phyloP scores from a whole-genome alignment of 768 basidiomycete genomes.

The Leccinum pellstonianum region DNA sequence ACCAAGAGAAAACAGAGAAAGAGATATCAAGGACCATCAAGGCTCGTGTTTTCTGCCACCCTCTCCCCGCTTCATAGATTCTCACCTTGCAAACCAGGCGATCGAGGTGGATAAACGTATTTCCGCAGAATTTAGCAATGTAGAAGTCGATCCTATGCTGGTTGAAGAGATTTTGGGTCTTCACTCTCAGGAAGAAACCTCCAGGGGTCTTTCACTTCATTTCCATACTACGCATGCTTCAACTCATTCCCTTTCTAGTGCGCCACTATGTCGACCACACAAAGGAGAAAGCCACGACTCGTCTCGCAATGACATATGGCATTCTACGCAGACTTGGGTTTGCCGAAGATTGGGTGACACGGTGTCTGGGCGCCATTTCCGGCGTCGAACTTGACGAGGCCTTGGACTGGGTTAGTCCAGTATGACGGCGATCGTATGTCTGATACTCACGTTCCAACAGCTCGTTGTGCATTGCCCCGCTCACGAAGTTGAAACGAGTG shows the following conservation, averaged over 20 bases:
- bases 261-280: slow-evolving; percentile 42
- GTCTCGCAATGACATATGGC: slow-evolving; percentile 79
- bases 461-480: slow-evolving; percentile 63
- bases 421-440: not conserved
- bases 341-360: slow-evolving; percentile 59
- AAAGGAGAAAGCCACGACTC: slow-evolving; percentile 68
- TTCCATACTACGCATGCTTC: not conserved
- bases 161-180: slow-evolving; percentile 61
- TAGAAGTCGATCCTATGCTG: slow-evolving; percentile 62
- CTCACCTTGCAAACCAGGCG: slow-evolving; percentile 35
- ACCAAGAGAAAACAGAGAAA: slow-evolving; percentile 86
- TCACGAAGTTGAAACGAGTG: slow-evolving; percentile 49
- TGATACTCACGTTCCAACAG: slow-evolving; percentile 37
- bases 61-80: not conserved
- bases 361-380: slow-evolving; percentile 65
- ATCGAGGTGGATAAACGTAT: slow-evolving; percentile 81
- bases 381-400: slow-evolving; percentile 84
- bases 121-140: slow-evolving; percentile 56
- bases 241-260: slow-evolving; percentile 1
- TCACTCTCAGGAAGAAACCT: slow-evolving; percentile 36
- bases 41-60: slow-evolving; percentile 39
- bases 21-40: slow-evolving; percentile 72
- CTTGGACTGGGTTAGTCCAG: slow-evolving; percentile 76
- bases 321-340: slow-evolving; percentile 78
- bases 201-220: slow-evolving; percentile 27